A percentile compares a stretch with the other conserved stretches of the same genome.
Evolutionary conservation across 106 monocot species (phyloP).

Genomic region (Acorus gramineus): DNA sequence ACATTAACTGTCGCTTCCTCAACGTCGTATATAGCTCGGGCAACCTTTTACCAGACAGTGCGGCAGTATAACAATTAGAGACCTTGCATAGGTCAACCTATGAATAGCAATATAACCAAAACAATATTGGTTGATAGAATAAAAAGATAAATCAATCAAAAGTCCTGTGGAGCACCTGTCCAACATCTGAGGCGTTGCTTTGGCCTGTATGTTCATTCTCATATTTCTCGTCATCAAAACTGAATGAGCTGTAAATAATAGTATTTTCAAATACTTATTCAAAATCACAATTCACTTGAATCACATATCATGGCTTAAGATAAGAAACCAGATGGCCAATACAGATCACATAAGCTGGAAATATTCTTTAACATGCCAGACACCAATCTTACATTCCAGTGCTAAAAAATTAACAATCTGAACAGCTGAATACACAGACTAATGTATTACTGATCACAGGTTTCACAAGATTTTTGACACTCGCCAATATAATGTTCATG

Average conservation of each 20-base stretch:
- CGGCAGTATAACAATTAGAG: neutral
- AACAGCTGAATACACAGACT: no score
- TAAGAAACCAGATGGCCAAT: no score
- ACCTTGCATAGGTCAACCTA: neutral
- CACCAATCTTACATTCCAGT: no score
- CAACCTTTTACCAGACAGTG: slow-evolving; percentile 32
- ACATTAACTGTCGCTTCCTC: slow-evolving; percentile 82
- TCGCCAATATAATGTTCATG: no score
- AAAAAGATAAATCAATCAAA: neutral
- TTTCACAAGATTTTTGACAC: no score
- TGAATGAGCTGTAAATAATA: slow-evolving; percentile 62
- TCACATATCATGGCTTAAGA: no score
- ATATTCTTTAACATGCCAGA: no score
- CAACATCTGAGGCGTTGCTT: slow-evolving; percentile 68
- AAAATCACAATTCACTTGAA: no score
- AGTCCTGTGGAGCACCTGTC: slow-evolving; percentile 29
- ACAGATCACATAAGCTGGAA: no score
- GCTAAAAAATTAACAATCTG: no score
- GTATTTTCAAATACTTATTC: no score
- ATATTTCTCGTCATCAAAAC: slow-evolving; percentile 77
- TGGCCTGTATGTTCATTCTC: slow-evolving; percentile 76
- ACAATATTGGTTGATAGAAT: neutral
- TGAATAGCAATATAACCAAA: neutral
- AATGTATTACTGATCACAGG: no score
- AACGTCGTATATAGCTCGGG: slow-evolving; percentile 86